phyloP scores from a whole-genome alignment of 2,329 filamentous ascomycete genomes.

The Fusarium dimerum region DNA sequence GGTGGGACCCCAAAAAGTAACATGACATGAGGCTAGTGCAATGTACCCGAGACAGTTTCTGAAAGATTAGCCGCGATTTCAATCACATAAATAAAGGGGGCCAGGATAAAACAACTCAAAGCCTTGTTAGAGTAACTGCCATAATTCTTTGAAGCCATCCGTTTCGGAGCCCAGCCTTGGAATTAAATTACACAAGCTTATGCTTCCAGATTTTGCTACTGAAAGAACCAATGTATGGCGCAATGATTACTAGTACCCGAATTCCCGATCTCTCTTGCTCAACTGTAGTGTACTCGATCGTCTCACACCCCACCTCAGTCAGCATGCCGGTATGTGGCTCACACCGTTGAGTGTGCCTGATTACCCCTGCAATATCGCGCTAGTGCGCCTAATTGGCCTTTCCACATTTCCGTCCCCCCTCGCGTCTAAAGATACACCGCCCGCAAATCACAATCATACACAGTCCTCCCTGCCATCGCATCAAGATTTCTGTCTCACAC shows the following conservation, averaged over 20 bases:
- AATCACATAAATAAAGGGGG: not conserved
- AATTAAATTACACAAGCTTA: too few species aligned
- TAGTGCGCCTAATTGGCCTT: slow-evolving; percentile 23
- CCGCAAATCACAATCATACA: slow-evolving; percentile 22
- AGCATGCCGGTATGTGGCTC: not conserved
- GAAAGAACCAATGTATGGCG: not conserved
- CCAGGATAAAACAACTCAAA: not conserved
- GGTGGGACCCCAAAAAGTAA: too few species aligned
- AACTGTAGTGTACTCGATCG: slow-evolving; percentile 12
- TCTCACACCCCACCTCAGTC: slow-evolving; percentile 8
- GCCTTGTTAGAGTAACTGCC: too few species aligned
- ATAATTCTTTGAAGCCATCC: too few species aligned
- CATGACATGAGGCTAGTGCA: not conserved
- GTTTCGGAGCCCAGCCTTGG: too few species aligned
- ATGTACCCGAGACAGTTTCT: not conserved
- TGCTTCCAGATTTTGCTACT: not conserved
- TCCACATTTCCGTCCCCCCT: not conserved
- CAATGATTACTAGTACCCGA: not conserved
- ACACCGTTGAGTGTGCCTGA: not conserved
- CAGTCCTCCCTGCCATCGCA: slow-evolving; percentile 17
- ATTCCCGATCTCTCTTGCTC: slow-evolving; percentile 5
- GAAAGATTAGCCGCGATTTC: not conserved
- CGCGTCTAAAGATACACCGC: slow-evolving; percentile 22
- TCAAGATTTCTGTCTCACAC: slow-evolving; percentile 4
- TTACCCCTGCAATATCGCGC: slow-evolving; percentile 18